A percentile compares a stretch with the other conserved stretches of the same genome.
phyloP scores from a whole-genome alignment of 768 basidiomycete genomes.

The Mycena alexandri region DNA sequence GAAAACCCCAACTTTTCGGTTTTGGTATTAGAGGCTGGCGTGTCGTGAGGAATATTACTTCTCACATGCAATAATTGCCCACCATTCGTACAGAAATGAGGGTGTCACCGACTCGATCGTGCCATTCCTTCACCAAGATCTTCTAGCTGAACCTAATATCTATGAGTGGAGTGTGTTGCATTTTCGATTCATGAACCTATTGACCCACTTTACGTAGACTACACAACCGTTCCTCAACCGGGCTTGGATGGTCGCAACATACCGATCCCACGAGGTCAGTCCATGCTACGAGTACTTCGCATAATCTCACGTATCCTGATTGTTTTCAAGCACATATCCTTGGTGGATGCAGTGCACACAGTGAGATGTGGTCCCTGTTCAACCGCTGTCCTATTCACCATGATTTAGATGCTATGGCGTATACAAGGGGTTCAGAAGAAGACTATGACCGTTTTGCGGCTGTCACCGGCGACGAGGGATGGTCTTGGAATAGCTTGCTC shows the following conservation, averaged over 20 bases:
- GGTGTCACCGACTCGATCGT: conserved; percentile 7
- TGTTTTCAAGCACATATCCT: conserved; percentile 44
- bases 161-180: conserved; percentile 11
- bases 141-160: conserved; percentile 1
- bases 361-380: neutral
- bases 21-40: no score
- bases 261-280: no score
- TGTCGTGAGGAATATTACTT: no score
- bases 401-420: conserved; percentile 35
- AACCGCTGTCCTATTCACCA: neutral
- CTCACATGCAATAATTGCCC: no score
- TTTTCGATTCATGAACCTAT: neutral
- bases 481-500: conserved; percentile 39
- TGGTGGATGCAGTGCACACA: conserved; percentile 35
- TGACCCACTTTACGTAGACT: conserved; percentile 24
- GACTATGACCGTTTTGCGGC: conserved; percentile 40
- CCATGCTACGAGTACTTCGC: no score
- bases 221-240: conserved; percentile 43
- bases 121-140: neutral
- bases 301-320: conserved; percentile 39
- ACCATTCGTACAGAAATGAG: neutral
- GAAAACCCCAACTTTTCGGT: no score
- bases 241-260: conserved; percentile 33
- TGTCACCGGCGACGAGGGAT: conserved; percentile 37
- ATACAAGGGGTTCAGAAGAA: conserved; percentile 37